A percentile compares a stretch with the other conserved stretches of the same genome.
Conservation (phyloP, 2,329 filamentous ascomycete genomes). For the Botryotinia calthae region DNA sequence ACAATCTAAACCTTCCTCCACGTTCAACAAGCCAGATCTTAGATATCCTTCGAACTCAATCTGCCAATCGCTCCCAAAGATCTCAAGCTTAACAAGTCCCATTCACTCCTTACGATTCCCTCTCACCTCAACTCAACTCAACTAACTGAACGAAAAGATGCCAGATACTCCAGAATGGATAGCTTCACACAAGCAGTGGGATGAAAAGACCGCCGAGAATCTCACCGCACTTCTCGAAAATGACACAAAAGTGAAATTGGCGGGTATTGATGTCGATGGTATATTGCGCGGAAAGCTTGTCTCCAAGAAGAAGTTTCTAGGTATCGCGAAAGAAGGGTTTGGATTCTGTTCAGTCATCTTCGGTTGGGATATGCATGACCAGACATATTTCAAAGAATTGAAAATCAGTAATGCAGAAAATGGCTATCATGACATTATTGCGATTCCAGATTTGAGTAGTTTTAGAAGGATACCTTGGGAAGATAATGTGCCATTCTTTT, state of each 20-base stretch:
- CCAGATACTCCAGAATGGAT: slow-evolving; percentile 18
- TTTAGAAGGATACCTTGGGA: slow-evolving; percentile 92
- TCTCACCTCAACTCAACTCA: background rate
- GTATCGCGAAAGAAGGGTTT: slow-evolving; percentile 75
- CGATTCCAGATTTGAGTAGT: slow-evolving; percentile 72
- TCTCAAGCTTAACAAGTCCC: background rate
- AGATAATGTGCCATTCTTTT: slow-evolving; percentile 78
- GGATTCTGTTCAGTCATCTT: slow-evolving; percentile 95
- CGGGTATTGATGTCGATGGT: slow-evolving; percentile 83
- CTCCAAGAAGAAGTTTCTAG: slow-evolving; percentile 89
- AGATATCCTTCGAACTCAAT: background rate
- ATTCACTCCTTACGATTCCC: background rate
- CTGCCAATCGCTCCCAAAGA: background rate
- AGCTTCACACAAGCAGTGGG: slow-evolving; percentile 18
- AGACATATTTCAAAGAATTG: slow-evolving; percentile 82
- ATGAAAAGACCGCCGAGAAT: slow-evolving; percentile 57
- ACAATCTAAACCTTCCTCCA: background rate
- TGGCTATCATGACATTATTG: slow-evolving; percentile 82
- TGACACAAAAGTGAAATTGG: slow-evolving; percentile 81
- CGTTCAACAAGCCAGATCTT: background rate
- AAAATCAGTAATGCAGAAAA: slow-evolving; percentile 87
- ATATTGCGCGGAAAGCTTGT: slow-evolving; percentile 85
- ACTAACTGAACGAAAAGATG: slow-evolving; percentile 7
- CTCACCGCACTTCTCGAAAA: slow-evolving; percentile 65
- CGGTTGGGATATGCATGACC: slow-evolving; percentile 96